phyloP scores from a whole-genome alignment of 805 yeast genomes.

The Metschnikowia gruessii region DNA sequence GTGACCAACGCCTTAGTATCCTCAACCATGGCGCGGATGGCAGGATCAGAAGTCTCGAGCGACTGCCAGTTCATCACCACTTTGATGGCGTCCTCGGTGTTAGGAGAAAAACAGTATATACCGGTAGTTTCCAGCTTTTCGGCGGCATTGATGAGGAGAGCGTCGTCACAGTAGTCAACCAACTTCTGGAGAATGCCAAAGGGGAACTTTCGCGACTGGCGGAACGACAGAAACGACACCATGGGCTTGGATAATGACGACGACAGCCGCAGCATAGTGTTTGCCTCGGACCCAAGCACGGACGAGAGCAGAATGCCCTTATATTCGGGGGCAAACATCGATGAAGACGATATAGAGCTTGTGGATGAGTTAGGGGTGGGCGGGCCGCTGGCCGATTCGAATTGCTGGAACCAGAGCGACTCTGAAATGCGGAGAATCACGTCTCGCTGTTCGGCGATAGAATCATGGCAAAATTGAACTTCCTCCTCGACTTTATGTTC shows the following conservation, averaged over 20 bases:
- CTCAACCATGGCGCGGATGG: conserved; percentile 55
- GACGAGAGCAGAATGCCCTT: conserved; percentile 49
- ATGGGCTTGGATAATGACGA: conserved; percentile 9
- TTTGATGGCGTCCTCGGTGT: conserved; percentile 54
- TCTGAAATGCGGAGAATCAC: conserved; percentile 46
- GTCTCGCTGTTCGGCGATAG: conserved; percentile 64
- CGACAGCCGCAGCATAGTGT: conserved; percentile 22
- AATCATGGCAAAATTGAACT: conserved; percentile 72
- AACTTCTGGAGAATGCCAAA: conserved; percentile 57
- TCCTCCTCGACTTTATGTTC: conserved; percentile 83
- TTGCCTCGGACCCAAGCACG: conserved; percentile 6
- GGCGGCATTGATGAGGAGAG: conserved; percentile 63
- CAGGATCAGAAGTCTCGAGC: conserved; percentile 61
- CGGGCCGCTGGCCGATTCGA: conserved; percentile 13
- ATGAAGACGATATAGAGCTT: conserved; percentile 21
- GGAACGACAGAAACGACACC: conserved; percentile 29
- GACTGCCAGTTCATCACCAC: conserved; percentile 41
- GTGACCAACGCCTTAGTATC: conserved; percentile 64
- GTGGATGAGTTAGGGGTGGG: conserved; percentile 19
- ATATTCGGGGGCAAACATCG: conserved; percentile 42
- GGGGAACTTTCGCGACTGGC: conserved; percentile 53
- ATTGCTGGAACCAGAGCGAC: conserved; percentile 27
- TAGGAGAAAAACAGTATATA: conserved; percentile 49
- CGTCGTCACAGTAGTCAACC: conserved; percentile 68
- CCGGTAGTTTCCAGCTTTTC: conserved; percentile 51